These are phyloP conservation scores for Candida argentea DNA, from an alignment of 805 yeast genomes.

Conservation along the genomic window DNA sequence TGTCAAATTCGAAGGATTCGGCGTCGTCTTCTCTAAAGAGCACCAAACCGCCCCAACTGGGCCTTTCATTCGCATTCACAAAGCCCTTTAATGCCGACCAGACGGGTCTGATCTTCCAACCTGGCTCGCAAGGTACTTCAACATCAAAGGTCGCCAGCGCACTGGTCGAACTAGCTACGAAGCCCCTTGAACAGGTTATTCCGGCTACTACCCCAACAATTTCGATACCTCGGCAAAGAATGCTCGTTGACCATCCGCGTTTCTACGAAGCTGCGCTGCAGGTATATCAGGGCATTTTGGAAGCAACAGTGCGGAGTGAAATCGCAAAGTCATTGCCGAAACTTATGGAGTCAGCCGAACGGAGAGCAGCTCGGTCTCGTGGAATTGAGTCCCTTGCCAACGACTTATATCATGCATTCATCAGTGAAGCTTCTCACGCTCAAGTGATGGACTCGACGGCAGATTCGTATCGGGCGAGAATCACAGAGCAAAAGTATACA, in stretches of 20 bases:
- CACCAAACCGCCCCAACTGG: no score
- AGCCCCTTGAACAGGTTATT: no score
- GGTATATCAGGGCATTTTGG: conserved; percentile 13
- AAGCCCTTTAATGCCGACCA: no score
- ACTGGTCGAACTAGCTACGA: no score
- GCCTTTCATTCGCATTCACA: not conserved
- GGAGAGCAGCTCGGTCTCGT: conserved; percentile 10
- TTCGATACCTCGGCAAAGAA: conserved; percentile 4
- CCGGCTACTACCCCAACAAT: not conserved
- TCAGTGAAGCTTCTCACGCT: conserved; percentile 45
- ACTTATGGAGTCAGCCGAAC: conserved; percentile 13
- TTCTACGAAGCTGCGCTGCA: conserved; percentile 19
- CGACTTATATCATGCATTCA: conserved; percentile 50
- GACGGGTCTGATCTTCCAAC: no score
- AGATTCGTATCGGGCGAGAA: no score
- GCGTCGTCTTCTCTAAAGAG: no score
- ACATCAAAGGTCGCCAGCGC: not conserved
- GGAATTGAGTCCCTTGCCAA: conserved; percentile 31
- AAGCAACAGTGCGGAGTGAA: conserved; percentile 15
- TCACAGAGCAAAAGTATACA: no score
- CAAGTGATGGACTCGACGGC: conserved; percentile 28
- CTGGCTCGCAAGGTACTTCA: no score
- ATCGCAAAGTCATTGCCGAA: conserved; percentile 15
- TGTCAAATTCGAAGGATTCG: no score
- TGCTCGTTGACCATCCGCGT: conserved; percentile 13